Base-by-base conservation (phyloP, 139 green algal species). In the Tetraselmis chui region DNA sequence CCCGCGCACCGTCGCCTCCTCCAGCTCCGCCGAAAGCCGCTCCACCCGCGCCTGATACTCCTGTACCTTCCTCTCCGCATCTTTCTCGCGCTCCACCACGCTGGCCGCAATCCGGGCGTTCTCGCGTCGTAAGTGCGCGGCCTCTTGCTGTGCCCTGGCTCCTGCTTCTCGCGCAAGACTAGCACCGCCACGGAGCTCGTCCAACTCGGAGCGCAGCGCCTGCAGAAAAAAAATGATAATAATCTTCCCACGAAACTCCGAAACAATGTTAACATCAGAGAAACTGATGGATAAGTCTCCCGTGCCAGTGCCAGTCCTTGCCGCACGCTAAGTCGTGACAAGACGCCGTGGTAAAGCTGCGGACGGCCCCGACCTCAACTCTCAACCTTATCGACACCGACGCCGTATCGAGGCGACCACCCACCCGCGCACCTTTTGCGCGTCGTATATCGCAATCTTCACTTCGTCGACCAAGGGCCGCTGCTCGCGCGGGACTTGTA, bases 71-170 rank as follows among this genome's bases (percentile, higher is more conserved):
- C 85, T 28, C 59, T 90, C 87, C 58, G 59, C 76, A 59, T 90
- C 87, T 31, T 84, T 84, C 78, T 90, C 87, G 31, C 81, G 82
- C 78, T 90, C 87, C 32, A 84, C 83, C 82, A 90, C 67, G n/a
- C 75, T 31, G 11, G 84, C 84, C 1, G 27, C 77, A 0, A 76
- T 23, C 1, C 87, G 83, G 1, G 84, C 67, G 45, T 81, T 78
- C 76, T 84, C 81, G 22, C 59, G 77, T 75, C 82, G 76, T n/a
- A 23, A 2, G 31, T 79, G 83, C 1, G 78, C 28, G 24, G 31
- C 80, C 31, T 87, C 82, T 29, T 85, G 82, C 31, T 88, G 84
- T n/a, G 82, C 30, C 1, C 86, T 80, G 2, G 80, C 82, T 1
- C 59, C 59, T 24, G 82, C 32, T 30, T 88, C 85, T 0, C 82